Evolutionary conservation across 495 filamentous ascomycete genomes (phyloP).

Genomic region (Lasiosphaeria ovina): DNA sequence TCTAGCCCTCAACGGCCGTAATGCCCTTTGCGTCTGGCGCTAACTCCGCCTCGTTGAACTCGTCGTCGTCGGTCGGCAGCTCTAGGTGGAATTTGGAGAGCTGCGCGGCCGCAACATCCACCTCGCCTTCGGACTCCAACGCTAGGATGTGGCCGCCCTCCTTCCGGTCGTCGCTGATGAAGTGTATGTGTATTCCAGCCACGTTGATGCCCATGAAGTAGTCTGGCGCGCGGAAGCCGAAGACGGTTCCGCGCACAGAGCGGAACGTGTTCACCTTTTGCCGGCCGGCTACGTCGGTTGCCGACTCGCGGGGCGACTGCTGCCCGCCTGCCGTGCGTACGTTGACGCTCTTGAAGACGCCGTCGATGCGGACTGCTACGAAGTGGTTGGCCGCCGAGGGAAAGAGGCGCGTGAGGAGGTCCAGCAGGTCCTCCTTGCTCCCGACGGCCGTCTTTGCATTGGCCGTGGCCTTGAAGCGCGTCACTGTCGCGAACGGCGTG

Average conservation of each 20-base stretch:
- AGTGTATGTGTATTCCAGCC: constrained; percentile 52
- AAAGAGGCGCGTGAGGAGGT: constrained; percentile 36
- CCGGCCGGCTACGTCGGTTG: constrained; percentile 40
- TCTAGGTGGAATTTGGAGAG: constrained; percentile 38
- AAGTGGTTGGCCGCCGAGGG: constrained; percentile 41
- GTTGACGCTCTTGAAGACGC: constrained; percentile 34
- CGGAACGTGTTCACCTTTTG: constrained; percentile 40
- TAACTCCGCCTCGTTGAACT: constrained; percentile 41
- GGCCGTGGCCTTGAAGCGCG: constrained; percentile 34
- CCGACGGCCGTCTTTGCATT: constrained; percentile 19
- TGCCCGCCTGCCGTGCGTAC: constrained; percentile 41
- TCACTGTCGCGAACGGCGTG: constrained; percentile 46
- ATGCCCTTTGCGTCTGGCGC: constrained; percentile 36
- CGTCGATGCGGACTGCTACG: constrained; percentile 38
- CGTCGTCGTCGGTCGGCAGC: constrained; percentile 39
- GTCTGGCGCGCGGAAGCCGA: constrained; percentile 49
- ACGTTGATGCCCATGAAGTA: constrained; percentile 51
- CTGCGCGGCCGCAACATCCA: constrained; percentile 32
- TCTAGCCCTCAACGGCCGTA: constrained; percentile 31
- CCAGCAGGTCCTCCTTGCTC: constrained; percentile 37
- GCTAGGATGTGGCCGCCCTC: constrained; percentile 50
- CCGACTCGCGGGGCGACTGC: constrained; percentile 31
- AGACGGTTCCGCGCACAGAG: constrained; percentile 39
- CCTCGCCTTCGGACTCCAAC: constrained; percentile 40
- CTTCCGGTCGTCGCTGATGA: constrained; percentile 43